Conservation (phyloP, 75 land plant species). For the Cunninghamia lanceolata region DNA sequence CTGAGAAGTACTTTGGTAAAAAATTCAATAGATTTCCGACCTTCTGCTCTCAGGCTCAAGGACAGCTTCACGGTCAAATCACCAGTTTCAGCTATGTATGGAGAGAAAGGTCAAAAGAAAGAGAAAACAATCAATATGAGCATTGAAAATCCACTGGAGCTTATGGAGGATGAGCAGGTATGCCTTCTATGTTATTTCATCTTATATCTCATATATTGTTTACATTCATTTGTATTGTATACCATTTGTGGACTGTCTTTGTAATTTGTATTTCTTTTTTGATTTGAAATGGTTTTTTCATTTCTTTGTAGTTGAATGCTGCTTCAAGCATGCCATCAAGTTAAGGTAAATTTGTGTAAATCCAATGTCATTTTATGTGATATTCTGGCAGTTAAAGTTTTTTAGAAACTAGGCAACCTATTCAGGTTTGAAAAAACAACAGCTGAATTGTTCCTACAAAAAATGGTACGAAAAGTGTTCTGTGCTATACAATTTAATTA, state of each 20-base stretch:
- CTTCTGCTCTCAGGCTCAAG: conserved; percentile 34
- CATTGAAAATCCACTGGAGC: conserved; percentile 41
- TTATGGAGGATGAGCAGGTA: conserved; percentile 60
- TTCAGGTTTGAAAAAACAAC: neutral
- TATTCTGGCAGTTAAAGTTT: neutral
- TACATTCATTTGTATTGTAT: neutral
- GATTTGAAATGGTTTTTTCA: neutral
- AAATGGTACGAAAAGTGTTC: neutral
- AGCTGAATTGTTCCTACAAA: neutral
- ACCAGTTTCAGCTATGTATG: conserved; percentile 51
- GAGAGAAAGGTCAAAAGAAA: conserved; percentile 41
- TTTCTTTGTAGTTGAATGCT: neutral
- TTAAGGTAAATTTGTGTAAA: neutral
- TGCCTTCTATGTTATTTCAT: neutral
- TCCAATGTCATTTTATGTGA: neutral
- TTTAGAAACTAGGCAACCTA: neutral
- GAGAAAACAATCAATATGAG: conserved; percentile 33
- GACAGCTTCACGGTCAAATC: conserved; percentile 55
- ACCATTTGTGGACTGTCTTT: neutral
- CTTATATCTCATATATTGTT: neutral
- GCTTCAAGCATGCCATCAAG: neutral
- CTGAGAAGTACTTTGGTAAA: conserved; percentile 36
- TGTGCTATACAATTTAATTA: neutral
- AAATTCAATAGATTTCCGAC: conserved; percentile 36
- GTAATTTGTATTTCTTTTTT: neutral